Evolutionary conservation across 768 basidiomycete species (phyloP), one percentile per base, ranked within the genome.

Genomic region (Rossbeevera mucosa): DNA sequence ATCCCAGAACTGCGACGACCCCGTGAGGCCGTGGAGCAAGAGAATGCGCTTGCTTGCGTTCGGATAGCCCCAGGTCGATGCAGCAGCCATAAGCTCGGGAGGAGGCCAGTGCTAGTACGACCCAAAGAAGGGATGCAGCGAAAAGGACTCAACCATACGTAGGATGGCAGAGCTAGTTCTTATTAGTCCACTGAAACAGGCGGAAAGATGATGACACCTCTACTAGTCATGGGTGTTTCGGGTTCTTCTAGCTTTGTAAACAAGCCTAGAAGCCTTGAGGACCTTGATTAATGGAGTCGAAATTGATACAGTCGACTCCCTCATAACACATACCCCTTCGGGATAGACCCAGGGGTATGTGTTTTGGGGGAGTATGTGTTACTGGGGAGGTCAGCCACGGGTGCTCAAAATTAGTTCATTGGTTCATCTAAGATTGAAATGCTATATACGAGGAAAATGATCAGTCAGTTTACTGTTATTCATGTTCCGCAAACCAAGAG

Each of bases 11-110:
- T 49, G 53, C 7, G 65, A 54, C 8, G 62, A 53, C 13, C 52
- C 3, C 3, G 44, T 41, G 3, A 66, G 18, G 1, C 59, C 60
- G 13, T 66, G 67, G 3, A 68, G 11, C 21, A 69, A 46, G 28
- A 64, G 18, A 4, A 47, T 57, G 38, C 7, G 57, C 28, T 50
- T 66, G 22, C 36, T 47, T 1, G 66, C 54, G 9, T 44, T 26
- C 18, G 61, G 57, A 14, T 49, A 30, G 16, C 61, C 61, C 61
- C 64, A 66, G 7, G 52, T 59, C 2, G 57, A 20, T 7, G 40
- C 29, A 22, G 49, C 46, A 49, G 51, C 48, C 22, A 24, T 24
- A 13, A 42, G 20, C 41, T 20, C 22, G 41, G 41, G 41, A 13
- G 18, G 18, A 18, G 2, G 36, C n/a, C 1, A 2, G 5, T 38